Percentiles rank a stretch among this genome's conserved stretches.
phyloP scores from a whole-genome alignment of 495 filamentous ascomycete genomes.

The Daldinia caldariorum region DNA sequence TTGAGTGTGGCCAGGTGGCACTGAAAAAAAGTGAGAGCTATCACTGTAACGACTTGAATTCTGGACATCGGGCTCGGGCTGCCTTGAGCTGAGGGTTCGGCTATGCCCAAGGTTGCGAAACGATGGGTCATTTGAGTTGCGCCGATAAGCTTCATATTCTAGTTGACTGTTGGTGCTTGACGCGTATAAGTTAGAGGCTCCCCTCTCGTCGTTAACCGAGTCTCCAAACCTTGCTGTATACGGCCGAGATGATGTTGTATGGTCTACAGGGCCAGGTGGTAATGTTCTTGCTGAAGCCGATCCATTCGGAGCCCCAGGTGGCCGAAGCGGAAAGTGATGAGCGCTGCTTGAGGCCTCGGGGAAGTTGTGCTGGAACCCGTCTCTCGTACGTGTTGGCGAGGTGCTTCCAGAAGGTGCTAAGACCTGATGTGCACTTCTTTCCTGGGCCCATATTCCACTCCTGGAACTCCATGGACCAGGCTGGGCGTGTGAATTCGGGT shows the following conservation, averaged over 20 bases:
- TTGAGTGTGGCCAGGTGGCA: constrained; percentile 14
- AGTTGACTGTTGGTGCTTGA: constrained; percentile 27
- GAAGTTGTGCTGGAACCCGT: constrained; percentile 32
- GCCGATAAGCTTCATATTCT: constrained; percentile 33
- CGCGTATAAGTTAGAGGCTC: constrained; percentile 17
- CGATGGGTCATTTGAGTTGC: constrained; percentile 42
- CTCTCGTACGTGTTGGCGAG: constrained; percentile 39
- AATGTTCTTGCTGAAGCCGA: constrained; percentile 27
- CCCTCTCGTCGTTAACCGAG: constrained; percentile 26
- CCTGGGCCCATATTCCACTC: constrained; percentile 29
- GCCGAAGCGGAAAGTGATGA: constrained; percentile 23
- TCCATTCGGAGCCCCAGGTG: constrained; percentile 28
- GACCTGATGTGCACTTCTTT: constrained; percentile 16
- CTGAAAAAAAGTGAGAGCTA: constrained; percentile 27
- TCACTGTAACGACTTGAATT: constrained; percentile 32
- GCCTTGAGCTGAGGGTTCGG: constrained; percentile 34
- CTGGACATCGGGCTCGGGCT: constrained; percentile 26
- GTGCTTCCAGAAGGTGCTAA: constrained; percentile 30
- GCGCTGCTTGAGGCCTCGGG: constrained; percentile 22
- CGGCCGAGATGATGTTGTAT: constrained; percentile 20
- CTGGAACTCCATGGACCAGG: constrained; percentile 31
- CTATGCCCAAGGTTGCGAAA: constrained; percentile 27
- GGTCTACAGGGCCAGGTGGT: constrained; percentile 36
- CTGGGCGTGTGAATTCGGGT: constrained; percentile 35
- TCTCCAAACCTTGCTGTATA: constrained; percentile 30